Conservation (phyloP, 495 filamentous ascomycete genomes). For the Penicillium egyptiacum region DNA sequence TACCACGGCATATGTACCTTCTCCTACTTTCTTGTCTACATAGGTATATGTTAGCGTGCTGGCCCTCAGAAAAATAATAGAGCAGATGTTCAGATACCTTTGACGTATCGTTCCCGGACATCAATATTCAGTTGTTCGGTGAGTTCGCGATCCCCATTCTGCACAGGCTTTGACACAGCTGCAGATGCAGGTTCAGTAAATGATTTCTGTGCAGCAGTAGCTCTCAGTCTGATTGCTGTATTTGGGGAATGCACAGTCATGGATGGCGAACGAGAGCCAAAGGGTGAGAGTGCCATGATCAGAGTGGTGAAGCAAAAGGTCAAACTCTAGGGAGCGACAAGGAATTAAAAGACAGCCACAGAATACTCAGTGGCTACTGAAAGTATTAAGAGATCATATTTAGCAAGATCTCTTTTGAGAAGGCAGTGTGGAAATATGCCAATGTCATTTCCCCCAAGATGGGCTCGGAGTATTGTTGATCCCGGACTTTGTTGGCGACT, state of each 20-base stretch:
- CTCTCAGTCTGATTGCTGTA: slow-evolving; percentile 39
- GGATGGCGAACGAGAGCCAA: slow-evolving; percentile 37
- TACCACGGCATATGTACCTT: slow-evolving; percentile 96
- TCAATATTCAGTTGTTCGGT: slow-evolving; percentile 88
- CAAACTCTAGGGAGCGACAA: not conserved
- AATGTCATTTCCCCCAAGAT: slow-evolving; percentile 5
- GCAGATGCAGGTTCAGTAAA: slow-evolving; percentile 15
- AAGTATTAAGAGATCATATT: slow-evolving; percentile 3
- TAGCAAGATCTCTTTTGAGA: not conserved
- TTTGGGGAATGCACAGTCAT: slow-evolving; percentile 34
- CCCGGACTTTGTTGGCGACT: slow-evolving; percentile 21
- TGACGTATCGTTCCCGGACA: slow-evolving; percentile 83
- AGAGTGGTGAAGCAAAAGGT: slow-evolving; percentile 2
- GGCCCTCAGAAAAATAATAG: not conserved
- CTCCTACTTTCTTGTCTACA: slow-evolving; percentile 90
- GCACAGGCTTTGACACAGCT: slow-evolving; percentile 12
- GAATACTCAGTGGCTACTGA: not conserved
- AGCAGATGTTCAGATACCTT: slow-evolving; percentile 54
- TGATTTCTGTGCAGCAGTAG: slow-evolving; percentile 36
- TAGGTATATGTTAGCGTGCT: slow-evolving; percentile 9
- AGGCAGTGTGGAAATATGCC: slow-evolving; percentile 1
- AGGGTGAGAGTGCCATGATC: slow-evolving; percentile 48
- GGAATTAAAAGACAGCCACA: slow-evolving; percentile 5
- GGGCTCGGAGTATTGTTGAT: slow-evolving; percentile 42
- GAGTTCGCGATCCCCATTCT: slow-evolving; percentile 54